Evolutionary conservation across 2,329 filamentous ascomycete species (phyloP).

Genomic region (Gnomoniopsis sp.): DNA sequence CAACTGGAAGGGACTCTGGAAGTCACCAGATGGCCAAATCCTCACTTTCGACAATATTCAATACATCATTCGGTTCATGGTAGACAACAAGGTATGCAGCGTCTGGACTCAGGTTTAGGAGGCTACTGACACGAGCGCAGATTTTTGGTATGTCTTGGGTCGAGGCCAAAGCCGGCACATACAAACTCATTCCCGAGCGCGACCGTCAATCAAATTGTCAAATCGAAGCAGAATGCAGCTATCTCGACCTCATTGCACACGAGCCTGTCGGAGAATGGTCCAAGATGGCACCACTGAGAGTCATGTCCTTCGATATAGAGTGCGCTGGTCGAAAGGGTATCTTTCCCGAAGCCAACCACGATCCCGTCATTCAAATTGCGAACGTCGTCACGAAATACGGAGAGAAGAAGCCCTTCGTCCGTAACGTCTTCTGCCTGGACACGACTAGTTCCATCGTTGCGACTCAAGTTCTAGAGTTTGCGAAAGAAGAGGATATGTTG

Average conservation of each 20-base stretch:
- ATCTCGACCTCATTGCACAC: slow-evolving; percentile 80
- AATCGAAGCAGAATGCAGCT: slow-evolving; percentile 86
- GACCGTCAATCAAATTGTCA: slow-evolving; percentile 88
- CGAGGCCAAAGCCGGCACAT: slow-evolving; percentile 72
- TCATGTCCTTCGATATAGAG: slow-evolving; percentile 97
- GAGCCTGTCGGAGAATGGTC: slow-evolving; percentile 91
- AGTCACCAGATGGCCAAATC: slow-evolving; percentile 63
- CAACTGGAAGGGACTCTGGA: slow-evolving; percentile 93
- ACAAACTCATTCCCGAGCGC: slow-evolving; percentile 62
- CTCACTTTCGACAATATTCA: slow-evolving; percentile 95
- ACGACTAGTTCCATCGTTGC: slow-evolving; percentile 92
- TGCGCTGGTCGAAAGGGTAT: slow-evolving; percentile 96
- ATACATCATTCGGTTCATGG: slow-evolving; percentile 96
- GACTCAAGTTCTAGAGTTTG: slow-evolving; percentile 83
- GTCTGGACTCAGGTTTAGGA: neutral
- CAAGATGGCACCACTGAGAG: slow-evolving; percentile 92
- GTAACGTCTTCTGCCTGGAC: slow-evolving; percentile 94
- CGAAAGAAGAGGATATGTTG: slow-evolving; percentile 85
- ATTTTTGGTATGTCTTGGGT: slow-evolving; percentile 98
- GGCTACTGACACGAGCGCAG: slow-evolving; percentile 32
- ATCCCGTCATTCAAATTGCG: slow-evolving; percentile 97
- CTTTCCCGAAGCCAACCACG: slow-evolving; percentile 87
- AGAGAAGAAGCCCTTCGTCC: slow-evolving; percentile 91
- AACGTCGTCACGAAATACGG: slow-evolving; percentile 93
- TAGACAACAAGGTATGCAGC: slow-evolving; percentile 74